Conservation (phyloP, 116 monocot genomes). For the Posidonia oceanica region DNA sequence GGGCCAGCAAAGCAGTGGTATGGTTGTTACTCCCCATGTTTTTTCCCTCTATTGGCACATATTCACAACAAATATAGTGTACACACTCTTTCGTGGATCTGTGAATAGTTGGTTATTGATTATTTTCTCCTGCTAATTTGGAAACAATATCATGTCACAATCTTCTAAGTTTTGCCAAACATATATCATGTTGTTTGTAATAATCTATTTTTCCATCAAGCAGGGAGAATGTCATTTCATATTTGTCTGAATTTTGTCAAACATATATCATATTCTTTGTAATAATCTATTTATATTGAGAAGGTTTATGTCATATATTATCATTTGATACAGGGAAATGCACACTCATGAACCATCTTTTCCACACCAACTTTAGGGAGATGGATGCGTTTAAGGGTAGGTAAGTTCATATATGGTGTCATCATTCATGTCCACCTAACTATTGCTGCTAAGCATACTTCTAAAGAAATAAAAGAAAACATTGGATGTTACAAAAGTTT, state of each 20-base stretch:
- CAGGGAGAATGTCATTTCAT: too few relatives aligned
- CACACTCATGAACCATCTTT: constrained; percentile 90
- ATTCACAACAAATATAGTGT: not conserved
- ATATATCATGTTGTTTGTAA: not conserved
- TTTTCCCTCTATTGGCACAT: not conserved
- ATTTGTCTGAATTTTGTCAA: not conserved
- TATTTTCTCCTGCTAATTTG: not conserved
- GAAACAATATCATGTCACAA: not conserved
- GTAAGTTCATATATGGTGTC: constrained; percentile 22
- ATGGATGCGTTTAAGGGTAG: constrained; percentile 96
- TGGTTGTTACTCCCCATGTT: constrained; percentile 7
- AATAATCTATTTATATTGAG: not conserved
- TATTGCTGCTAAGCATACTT: not conserved
- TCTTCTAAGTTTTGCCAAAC: too few relatives aligned
- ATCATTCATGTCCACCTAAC: not conserved
- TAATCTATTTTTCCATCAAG: not conserved
- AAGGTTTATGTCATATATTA: not conserved
- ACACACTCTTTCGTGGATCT: not conserved
- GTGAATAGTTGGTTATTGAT: not conserved
- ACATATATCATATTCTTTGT: not conserved
- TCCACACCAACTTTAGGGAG: constrained; percentile 73
- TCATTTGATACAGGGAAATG: constrained; percentile 58
- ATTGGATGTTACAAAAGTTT: not conserved
- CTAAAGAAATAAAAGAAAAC: constrained; percentile 2
- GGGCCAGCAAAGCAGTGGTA: constrained; percentile 97